Percentiles rank a stretch among this genome's conserved stretches.
Evolutionary conservation across 441 rosid species (phyloP).

Genomic region (Euphorbia schlechtendalii): DNA sequence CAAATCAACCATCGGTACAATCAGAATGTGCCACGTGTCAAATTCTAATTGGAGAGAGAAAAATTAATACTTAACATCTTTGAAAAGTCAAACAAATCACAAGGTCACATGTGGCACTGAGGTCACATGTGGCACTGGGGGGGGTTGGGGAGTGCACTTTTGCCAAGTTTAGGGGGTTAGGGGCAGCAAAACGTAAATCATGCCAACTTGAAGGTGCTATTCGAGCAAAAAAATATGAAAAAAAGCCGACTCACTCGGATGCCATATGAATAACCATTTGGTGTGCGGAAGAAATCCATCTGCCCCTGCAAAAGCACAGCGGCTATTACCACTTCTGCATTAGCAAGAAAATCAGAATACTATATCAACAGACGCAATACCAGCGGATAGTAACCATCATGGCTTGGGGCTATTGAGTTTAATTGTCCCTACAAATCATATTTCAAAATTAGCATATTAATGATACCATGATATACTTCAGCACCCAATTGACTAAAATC

Average conservation of each 20-base stretch:
- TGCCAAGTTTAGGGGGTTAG: no score
- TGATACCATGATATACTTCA: not conserved
- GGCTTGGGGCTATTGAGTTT: conserved; percentile 69
- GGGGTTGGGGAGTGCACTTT: no score
- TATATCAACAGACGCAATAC: conserved; percentile 28
- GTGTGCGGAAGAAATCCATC: conserved; percentile 67
- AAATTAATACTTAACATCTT: no score
- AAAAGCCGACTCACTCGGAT: conserved; percentile 49
- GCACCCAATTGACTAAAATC: no score
- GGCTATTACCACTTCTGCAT: conserved; percentile 6
- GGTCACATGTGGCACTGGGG: no score
- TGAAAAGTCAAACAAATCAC: no score
- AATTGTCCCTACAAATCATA: conserved; percentile 57
- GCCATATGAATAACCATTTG: conserved; percentile 46
- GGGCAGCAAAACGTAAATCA: no score
- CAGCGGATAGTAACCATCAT: conserved; percentile 69
- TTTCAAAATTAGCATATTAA: conserved; percentile 10
- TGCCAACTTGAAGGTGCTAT: no score
- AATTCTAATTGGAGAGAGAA: no score
- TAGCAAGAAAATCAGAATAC: not conserved
- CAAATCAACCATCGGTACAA: not conserved
- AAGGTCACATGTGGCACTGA: no score
- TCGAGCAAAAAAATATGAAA: conserved; percentile 4
- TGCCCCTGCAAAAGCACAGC: conserved; percentile 43
- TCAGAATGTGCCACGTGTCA: not conserved